phyloP scores from a whole-genome alignment of 495 filamentous ascomycete species.

The Pyrenula aspistea region DNA sequence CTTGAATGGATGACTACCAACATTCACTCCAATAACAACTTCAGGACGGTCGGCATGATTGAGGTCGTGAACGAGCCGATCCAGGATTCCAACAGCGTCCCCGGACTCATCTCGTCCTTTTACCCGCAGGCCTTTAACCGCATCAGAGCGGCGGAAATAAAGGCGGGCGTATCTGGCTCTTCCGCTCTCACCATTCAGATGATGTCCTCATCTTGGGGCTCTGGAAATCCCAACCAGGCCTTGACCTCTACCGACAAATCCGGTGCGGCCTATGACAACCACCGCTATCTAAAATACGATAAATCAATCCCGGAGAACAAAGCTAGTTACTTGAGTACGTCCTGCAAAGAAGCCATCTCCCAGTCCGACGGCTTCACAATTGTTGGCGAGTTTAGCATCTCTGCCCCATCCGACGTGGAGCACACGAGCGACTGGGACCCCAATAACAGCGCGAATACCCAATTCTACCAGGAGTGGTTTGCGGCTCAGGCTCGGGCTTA shows the following conservation, averaged over 20 bases:
- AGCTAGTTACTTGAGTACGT: conserved; percentile 31
- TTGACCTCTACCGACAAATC: conserved; percentile 19
- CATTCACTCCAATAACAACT: conserved; percentile 39
- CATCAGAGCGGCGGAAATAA: conserved; percentile 33
- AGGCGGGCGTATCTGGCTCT: conserved; percentile 18
- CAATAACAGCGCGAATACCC: conserved; percentile 21
- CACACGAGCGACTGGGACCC: conserved; percentile 29
- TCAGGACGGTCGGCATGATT: conserved; percentile 45
- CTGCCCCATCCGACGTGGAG: conserved; percentile 31
- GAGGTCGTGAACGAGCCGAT: conserved; percentile 51
- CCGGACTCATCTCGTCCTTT: conserved; percentile 24
- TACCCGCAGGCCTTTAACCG: conserved; percentile 36
- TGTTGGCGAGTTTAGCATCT: conserved; percentile 47
- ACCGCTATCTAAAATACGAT: conserved; percentile 44
- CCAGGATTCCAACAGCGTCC: conserved; percentile 16
- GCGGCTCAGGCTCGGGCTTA: conserved; percentile 46
- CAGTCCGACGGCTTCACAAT: conserved; percentile 31
- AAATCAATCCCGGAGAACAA: conserved; percentile 23
- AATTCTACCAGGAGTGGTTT: conserved; percentile 46
- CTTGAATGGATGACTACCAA: conserved; percentile 44
- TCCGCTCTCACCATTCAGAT: conserved; percentile 41
- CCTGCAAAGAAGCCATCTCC: conserved; percentile 37
- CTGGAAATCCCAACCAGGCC: conserved; percentile 33
- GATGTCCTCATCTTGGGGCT: conserved; percentile 41
- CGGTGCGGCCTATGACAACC: conserved; percentile 38